These are phyloP conservation scores for Cordyceps farinosa DNA, from an alignment of 2,329 filamentous ascomycete species.

Conservation along the genomic window DNA sequence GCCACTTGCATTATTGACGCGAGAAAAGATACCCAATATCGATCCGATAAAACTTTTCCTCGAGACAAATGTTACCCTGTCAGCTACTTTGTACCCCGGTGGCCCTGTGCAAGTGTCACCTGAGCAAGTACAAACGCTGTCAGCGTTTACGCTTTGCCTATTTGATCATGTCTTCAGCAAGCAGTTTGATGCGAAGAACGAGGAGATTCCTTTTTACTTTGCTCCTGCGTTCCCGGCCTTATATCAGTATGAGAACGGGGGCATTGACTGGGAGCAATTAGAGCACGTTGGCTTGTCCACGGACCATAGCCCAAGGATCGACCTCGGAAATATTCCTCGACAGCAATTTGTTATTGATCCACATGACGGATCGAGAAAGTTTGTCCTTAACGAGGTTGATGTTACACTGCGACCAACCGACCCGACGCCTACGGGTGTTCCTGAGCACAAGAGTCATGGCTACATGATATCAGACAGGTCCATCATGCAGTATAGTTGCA, in stretches of 20 bases:
- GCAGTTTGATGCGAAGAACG: conserved; percentile 60
- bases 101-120: conserved; percentile 41
- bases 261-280: conserved; percentile 35
- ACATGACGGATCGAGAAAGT: conserved; percentile 60
- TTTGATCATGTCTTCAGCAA: conserved; percentile 92
- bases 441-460: conserved; percentile 42
- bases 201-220: conserved; percentile 78
- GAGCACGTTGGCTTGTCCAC: conserved; percentile 35
- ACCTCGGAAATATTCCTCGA: conserved; percentile 29
- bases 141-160: conserved; percentile 67
- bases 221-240: conserved; percentile 49
- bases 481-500: conserved; percentile 82
- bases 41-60: not conserved
- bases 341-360: conserved; percentile 53
- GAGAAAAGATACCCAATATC: not conserved
- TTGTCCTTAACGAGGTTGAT: conserved; percentile 52
- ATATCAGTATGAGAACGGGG: conserved; percentile 18
- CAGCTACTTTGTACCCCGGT: conserved; percentile 26
- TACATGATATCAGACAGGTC: conserved; percentile 45
- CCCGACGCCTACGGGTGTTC: conserved; percentile 56
- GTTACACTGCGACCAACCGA: conserved; percentile 60
- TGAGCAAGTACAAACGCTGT: conserved; percentile 52
- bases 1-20: not conserved
- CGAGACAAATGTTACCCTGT: not conserved
- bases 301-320: not conserved